Base-by-base conservation (phyloP, 306 rosid genomes). In the Corylus americana region DNA sequence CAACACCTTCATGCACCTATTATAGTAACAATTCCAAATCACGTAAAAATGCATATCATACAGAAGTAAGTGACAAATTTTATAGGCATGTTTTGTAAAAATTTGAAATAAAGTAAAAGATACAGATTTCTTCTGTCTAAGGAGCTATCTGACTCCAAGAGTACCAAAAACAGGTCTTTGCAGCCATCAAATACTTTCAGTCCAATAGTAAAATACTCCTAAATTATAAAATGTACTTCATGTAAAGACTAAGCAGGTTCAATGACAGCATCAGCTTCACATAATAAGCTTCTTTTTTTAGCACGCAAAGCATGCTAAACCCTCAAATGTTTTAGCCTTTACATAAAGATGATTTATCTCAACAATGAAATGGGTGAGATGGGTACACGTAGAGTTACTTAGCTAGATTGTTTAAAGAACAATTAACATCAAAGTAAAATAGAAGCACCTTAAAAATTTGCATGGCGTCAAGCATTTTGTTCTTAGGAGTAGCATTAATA, bases 1-100 rank as follows among this genome's bases (percentile, higher is more conserved):
- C 99, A 64, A 96, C 99, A 81, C 99, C 98, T 82, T 91, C 99
- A 78, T 96, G 99, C 55, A 91, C 90, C 99, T 93, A 37, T 76
- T 47, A 14, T 16, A 79, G 31, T 16, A 79, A 78, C 39, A 27
- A 9, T 17, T 53, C 50, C 45, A 76, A 79, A 72, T 57, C 25
- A 80, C 9, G 10, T 9, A 76, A 70, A 42, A 49, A 57, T 70
- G 25, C 18, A 51, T 8, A 27, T 44, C 20, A 81, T 13, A 51
- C 45, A 20, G 22, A 5, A n/a, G n/a, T 49, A 62, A 49, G 39
- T 31, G 70, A 55, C 35, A 7, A 51, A 11, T 3, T 5, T 45
- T 49, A 10, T 66, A 66, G 0, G 22, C 4, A 35, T 18, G 49
- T 66, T 66, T 37, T 1, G 37, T 2, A 8, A 66, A 58, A 39